phyloP scores from a whole-genome alignment of 176 grass and related monocot genomes.

The Zizania latifolia region DNA sequence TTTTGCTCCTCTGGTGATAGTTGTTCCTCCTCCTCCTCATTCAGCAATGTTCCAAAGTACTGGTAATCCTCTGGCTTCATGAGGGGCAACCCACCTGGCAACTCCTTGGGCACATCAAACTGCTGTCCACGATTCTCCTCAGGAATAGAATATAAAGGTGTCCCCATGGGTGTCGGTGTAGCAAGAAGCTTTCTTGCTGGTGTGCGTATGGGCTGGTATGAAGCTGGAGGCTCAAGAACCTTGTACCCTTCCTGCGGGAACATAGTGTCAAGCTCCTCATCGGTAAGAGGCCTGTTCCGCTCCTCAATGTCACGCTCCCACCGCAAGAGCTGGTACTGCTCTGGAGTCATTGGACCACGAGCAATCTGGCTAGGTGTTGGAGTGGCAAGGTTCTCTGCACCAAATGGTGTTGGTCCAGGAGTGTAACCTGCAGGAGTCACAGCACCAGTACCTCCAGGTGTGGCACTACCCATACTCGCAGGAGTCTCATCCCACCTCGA shows the following conservation, averaged over 20 bases:
- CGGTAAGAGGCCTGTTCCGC: slow-evolving; percentile 83
- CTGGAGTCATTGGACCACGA: slow-evolving; percentile 71
- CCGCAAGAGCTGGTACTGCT: slow-evolving; percentile 80
- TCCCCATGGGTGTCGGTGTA: slow-evolving; percentile 78
- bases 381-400: slow-evolving; percentile 61
- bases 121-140: slow-evolving; percentile 92
- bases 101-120: slow-evolving; percentile 91
- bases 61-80: slow-evolving; percentile 99
- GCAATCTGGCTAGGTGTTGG: slow-evolving; percentile 49
- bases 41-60: slow-evolving; percentile 80
- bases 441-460: slow-evolving; percentile 41
- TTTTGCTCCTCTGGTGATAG: slow-evolving; percentile 88
- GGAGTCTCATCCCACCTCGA: slow-evolving; percentile 97
- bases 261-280: slow-evolving; percentile 91
- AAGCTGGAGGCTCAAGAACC: slow-evolving; percentile 76
- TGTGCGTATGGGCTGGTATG: slow-evolving; percentile 85
- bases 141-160: slow-evolving; percentile 75
- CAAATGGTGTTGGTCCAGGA: slow-evolving; percentile 76
- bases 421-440: slow-evolving; percentile 69
- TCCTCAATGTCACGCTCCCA: slow-evolving; percentile 98
- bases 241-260: slow-evolving; percentile 85
- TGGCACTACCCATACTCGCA: slow-evolving; percentile 61
- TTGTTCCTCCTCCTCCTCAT: slow-evolving; percentile 90
- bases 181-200: slow-evolving; percentile 92
- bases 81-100: slow-evolving; percentile 55